Conservation (phyloP, 352 stramenopile species). For the Phytopythium mirpurense region DNA sequence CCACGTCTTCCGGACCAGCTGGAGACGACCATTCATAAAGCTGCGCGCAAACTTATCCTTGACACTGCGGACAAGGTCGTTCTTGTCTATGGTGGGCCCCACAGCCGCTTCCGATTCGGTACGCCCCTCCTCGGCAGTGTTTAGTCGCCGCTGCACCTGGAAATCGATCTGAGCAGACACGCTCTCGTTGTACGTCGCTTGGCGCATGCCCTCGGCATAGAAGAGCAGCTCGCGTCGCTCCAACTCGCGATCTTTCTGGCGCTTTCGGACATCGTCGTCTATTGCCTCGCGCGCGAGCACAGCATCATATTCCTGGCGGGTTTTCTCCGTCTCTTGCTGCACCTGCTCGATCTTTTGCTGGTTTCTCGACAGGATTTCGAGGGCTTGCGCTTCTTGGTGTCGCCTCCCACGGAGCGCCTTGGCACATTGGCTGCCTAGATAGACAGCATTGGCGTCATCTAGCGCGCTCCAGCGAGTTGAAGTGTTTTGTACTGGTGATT, state of each 20-base stretch:
- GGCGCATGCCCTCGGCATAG: constrained; percentile 44
- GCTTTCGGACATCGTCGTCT: constrained; percentile 30
- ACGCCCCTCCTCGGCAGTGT: constrained; percentile 19
- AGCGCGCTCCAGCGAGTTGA: constrained; percentile 26
- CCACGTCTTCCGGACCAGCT: constrained; percentile 68
- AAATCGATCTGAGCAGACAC: constrained; percentile 66
- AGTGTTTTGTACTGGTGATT: background rate
- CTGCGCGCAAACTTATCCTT: constrained; percentile 50
- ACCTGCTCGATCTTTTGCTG: constrained; percentile 34
- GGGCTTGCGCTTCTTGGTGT: constrained; percentile 29
- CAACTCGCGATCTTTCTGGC: constrained; percentile 34
- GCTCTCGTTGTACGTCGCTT: constrained; percentile 65
- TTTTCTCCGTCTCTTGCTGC: constrained; percentile 36
- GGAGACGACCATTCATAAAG: constrained; percentile 51
- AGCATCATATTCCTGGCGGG: constrained; percentile 25
- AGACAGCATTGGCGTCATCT: constrained; percentile 43
- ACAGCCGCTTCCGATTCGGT: background rate
- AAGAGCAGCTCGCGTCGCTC: constrained; percentile 32
- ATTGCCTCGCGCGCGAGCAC: constrained; percentile 20
- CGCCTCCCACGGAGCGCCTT: constrained; percentile 26
- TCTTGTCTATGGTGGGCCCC: background rate
- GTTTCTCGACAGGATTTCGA: constrained; percentile 23
- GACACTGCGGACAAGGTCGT: constrained; percentile 23
- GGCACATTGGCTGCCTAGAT: constrained; percentile 36
- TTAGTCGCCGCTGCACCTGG: constrained; percentile 42